Evolutionary conservation across 1,139 yeast species (phyloP).

Genomic region (Blastobotrys elegans): DNA sequence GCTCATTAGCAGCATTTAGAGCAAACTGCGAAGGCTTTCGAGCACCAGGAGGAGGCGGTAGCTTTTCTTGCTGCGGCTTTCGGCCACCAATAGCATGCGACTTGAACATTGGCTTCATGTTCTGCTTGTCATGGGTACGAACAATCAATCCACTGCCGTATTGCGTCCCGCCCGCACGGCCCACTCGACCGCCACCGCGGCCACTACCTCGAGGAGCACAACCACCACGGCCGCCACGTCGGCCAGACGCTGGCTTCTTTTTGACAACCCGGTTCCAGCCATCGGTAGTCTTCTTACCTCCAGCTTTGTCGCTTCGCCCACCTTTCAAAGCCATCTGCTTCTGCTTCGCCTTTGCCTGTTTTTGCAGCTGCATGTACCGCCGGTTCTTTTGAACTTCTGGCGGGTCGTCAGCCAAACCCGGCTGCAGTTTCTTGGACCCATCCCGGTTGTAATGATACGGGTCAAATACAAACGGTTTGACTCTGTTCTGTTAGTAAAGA

Average conservation of each 20-base stretch:
- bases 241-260: neutral
- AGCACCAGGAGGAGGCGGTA: constrained; percentile 4
- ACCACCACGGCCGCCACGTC: constrained; percentile 2
- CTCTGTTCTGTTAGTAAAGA: neutral
- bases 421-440: constrained; percentile 5
- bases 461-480: constrained; percentile 10
- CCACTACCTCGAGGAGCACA: neutral
- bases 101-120: neutral
- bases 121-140: neutral
- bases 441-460: constrained; percentile 10
- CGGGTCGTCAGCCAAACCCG: constrained; percentile 11
- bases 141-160: neutral
- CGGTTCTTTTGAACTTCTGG: constrained; percentile 1
- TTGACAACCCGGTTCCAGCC: neutral
- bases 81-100: neutral
- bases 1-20: neutral
- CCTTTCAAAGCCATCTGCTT: neutral
- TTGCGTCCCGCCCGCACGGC: neutral
- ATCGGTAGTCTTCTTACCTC: neutral
- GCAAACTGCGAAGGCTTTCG: constrained; percentile 1
- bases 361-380: neutral
- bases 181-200: neutral
- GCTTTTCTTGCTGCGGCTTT: neutral
- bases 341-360: neutral
- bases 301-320: neutral